Percentiles rank a stretch among this genome's conserved stretches.
Evolutionary conservation across 2,329 filamentous ascomycete species (phyloP).

Genomic region (Aspergillus sp.): DNA sequence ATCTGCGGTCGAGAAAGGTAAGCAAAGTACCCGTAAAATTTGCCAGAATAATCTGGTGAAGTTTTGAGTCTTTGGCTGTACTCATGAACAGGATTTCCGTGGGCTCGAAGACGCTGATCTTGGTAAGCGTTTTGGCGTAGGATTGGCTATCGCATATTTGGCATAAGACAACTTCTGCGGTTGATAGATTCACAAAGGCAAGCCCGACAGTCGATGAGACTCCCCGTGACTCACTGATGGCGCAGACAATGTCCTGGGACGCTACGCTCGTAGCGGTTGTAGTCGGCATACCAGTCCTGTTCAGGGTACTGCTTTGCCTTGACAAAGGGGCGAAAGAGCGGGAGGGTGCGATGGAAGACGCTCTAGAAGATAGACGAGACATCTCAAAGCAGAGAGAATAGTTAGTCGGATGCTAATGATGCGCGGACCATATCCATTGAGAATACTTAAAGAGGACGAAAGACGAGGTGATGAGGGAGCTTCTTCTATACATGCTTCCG

Average conservation of each 20-base stretch:
- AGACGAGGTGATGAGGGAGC: background rate
- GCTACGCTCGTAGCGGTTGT: slow-evolving; percentile 62
- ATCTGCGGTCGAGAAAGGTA: slow-evolving; percentile 71
- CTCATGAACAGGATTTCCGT: slow-evolving; percentile 78
- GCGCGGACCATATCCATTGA: background rate
- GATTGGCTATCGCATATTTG: slow-evolving; percentile 94
- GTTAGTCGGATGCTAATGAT: background rate
- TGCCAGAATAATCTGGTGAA: slow-evolving; percentile 75
- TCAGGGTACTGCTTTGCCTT: slow-evolving; percentile 49
- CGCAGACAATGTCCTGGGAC: slow-evolving; percentile 79
- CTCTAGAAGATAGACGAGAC: slow-evolving; percentile 10
- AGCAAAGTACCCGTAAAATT: slow-evolving; percentile 68
- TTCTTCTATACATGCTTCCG: slow-evolving; percentile 19
- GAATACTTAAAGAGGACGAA: background rate
- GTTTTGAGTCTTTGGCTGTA: slow-evolving; percentile 74
- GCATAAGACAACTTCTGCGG: slow-evolving; percentile 81
- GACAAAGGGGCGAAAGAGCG: slow-evolving; percentile 30
- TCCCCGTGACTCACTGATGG: slow-evolving; percentile 84
- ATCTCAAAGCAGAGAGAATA: background rate
- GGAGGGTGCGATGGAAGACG: slow-evolving; percentile 11
- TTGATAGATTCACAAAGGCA: slow-evolving; percentile 84
- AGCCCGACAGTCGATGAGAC: slow-evolving; percentile 82
- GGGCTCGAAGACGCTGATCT: slow-evolving; percentile 79
- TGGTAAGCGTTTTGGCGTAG: slow-evolving; percentile 85
- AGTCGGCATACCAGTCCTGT: slow-evolving; percentile 55